Conservation (phyloP, 164 flowering plant genomes). For the Magnolia changhungtana region DNA sequence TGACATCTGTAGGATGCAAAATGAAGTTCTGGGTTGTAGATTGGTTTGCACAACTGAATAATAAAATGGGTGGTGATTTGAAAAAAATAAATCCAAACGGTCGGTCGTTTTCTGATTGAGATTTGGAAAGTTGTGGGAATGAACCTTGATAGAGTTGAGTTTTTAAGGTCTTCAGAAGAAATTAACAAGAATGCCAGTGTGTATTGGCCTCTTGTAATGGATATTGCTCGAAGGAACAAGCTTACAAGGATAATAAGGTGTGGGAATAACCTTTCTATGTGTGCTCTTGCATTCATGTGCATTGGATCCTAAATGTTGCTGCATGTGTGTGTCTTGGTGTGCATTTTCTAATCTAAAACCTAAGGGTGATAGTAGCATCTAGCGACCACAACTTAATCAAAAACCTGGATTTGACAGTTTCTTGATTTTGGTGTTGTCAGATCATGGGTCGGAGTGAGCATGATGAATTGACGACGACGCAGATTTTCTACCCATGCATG, state of each 20-base stretch:
- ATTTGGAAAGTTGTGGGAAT: conserved; percentile 96
- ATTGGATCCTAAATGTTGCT: not conserved
- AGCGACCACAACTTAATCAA: not conserved
- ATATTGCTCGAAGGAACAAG: conserved; percentile 83
- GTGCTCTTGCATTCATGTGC: not conserved
- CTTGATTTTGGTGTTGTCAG: conserved; percentile 49
- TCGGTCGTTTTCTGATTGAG: conserved; percentile 80
- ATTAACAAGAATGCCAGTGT: conserved; percentile 67
- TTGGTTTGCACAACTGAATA: conserved; percentile 94
- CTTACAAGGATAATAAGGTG: conserved; percentile 60
- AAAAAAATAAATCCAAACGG: conserved; percentile 74
- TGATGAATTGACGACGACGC: conserved; percentile 84
- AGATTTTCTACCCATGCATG: conserved; percentile 95
- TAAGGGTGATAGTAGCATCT: not conserved
- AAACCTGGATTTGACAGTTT: not conserved
- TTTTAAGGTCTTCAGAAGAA: conserved; percentile 89
- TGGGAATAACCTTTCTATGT: not conserved
- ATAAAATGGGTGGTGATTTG: conserved; percentile 96
- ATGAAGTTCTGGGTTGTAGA: conserved; percentile 97
- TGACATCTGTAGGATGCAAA: conserved; percentile 74
- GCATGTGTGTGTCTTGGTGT: too few relatives aligned
- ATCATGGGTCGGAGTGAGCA: conserved; percentile 93
- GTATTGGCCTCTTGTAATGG: conserved; percentile 97
- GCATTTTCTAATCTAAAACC: not conserved
- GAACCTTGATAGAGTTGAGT: conserved; percentile 80